These are phyloP conservation scores for Zygosaccharomyces lentus DNA, from an alignment of 805 yeast species.

Conservation along the genomic window DNA sequence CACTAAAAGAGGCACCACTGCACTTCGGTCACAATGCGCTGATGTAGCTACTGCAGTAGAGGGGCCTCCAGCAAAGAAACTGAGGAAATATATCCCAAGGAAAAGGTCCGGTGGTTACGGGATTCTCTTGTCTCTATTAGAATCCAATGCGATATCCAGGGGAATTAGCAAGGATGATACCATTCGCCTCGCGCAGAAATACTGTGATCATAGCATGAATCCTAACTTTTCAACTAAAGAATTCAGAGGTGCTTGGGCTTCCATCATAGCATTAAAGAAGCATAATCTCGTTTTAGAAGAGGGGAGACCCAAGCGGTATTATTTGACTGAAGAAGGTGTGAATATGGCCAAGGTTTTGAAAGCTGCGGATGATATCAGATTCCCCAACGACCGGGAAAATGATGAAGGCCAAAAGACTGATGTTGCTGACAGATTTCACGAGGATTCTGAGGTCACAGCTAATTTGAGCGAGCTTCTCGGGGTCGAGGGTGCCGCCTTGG, in stretches of 20 bases:
- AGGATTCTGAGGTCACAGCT: conserved; percentile 19
- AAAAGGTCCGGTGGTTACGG: conserved; percentile 84
- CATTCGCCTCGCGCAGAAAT: conserved; percentile 48
- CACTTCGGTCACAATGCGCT: conserved; percentile 13
- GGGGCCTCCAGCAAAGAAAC: conserved; percentile 23
- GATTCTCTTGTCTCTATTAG: conserved; percentile 56
- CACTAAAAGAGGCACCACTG: conserved; percentile 17
- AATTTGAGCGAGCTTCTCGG: conserved; percentile 20
- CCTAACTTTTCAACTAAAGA: conserved; percentile 58
- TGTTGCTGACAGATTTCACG: neutral
- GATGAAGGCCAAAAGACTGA: conserved; percentile 6
- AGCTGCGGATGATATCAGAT: conserved; percentile 40
- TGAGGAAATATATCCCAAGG: conserved; percentile 58
- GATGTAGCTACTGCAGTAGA: conserved; percentile 4
- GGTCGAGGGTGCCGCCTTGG: neutral
- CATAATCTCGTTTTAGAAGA: conserved; percentile 51
- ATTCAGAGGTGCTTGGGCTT: conserved; percentile 71
- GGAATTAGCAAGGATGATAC: conserved; percentile 67
- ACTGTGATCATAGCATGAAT: conserved; percentile 54
- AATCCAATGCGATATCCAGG: conserved; percentile 41
- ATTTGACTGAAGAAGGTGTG: conserved; percentile 65
- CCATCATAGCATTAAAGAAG: conserved; percentile 57
- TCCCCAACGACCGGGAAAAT: conserved; percentile 22
- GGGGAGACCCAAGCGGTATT: conserved; percentile 59
- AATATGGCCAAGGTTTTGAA: conserved; percentile 56